A percentile compares a stretch with the other conserved stretches of the same genome.
Conservation (phyloP, 176 grass and related monocot species). For the Phoenix dactylifera region DNA sequence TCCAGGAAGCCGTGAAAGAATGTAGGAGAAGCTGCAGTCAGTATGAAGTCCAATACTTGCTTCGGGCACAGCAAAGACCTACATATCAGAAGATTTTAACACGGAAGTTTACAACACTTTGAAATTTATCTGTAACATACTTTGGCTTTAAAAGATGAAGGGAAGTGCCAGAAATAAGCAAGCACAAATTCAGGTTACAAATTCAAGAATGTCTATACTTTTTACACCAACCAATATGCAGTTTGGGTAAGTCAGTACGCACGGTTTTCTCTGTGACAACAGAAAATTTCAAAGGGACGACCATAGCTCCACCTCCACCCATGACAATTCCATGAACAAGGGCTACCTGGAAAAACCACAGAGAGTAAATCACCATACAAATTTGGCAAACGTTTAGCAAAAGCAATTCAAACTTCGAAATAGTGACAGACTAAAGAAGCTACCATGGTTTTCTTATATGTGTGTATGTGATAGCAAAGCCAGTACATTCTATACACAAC, state of each 20-base stretch:
- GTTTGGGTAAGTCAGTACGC: slow-evolving; percentile 5
- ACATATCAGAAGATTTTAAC: neutral
- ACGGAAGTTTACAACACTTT: no score
- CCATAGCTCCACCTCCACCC: slow-evolving; percentile 82
- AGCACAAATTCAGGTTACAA: no score
- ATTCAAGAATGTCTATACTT: no score
- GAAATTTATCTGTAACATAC: no score
- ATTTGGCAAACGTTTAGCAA: neutral
- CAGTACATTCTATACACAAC: slow-evolving; percentile 99
- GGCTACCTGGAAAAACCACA: slow-evolving; percentile 31
- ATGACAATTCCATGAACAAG: slow-evolving; percentile 91
- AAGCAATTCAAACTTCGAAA: neutral
- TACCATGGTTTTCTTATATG: slow-evolving; percentile 83
- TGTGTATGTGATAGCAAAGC: slow-evolving; percentile 95
- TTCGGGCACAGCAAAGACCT: slow-evolving; percentile 86
- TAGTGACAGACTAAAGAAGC: neutral
- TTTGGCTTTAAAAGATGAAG: no score
- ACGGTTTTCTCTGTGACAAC: slow-evolving; percentile 82
- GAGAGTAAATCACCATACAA: no score
- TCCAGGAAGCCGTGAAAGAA: slow-evolving; percentile 76
- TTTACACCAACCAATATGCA: no score
- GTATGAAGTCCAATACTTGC: slow-evolving; percentile 83
- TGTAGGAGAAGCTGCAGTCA: slow-evolving; percentile 93
- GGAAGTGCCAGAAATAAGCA: no score
- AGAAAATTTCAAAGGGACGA: slow-evolving; percentile 62